Evolutionary conservation across 306 rosid genomes (phyloP), one percentile per base, ranked within the genome.

Genomic region (Vigna unguiculata): DNA sequence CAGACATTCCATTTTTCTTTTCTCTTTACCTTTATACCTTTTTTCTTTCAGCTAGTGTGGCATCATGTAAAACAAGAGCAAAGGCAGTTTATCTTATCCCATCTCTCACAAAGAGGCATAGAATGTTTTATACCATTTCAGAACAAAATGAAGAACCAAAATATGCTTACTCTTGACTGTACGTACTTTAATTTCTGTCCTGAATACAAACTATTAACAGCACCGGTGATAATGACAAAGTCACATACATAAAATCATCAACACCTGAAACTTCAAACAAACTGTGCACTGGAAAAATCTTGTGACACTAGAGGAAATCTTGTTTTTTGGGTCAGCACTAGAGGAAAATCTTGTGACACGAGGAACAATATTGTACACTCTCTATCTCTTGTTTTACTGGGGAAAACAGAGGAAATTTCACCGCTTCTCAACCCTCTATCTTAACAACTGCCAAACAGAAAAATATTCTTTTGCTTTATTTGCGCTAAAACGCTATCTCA

Each of bases 131-230:
- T 60, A 51, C 36, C 46, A 13, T 24, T 62, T 63, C 46, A 61
- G 63, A 48, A 55, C 53, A 66, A 73, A 46, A 51, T 47, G 41
- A 75, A 34, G 52, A 32, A 75, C 17, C 59, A 75, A 72, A 51
- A 19, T 61, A 36, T 74, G 77, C 6, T 15, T 15, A 40, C 45
- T 43, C 43, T 51, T 25, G 16, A n/a, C 25, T 62, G 24, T 47
- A 68, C 20, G 32, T 72, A 79, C 38, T 36, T 51, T 30, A 51
- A 46, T 76, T 77, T 64, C 47, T 5, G 58, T 12, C 71, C 9
- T 51, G 53, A 41, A 58, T 49, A 77, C 54, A 70, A 64, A 76
- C 54, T 63, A 61, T 53, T 48, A 46, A 64, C 55, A 71, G 64
- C 73, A 83, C 30, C 38, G 40, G 70, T 22, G 2, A 20, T 61